Percentiles rank a stretch among this genome's conserved stretches.
phyloP scores from a whole-genome alignment of 2,329 filamentous ascomycete species.

The Curvularia spicifera region DNA sequence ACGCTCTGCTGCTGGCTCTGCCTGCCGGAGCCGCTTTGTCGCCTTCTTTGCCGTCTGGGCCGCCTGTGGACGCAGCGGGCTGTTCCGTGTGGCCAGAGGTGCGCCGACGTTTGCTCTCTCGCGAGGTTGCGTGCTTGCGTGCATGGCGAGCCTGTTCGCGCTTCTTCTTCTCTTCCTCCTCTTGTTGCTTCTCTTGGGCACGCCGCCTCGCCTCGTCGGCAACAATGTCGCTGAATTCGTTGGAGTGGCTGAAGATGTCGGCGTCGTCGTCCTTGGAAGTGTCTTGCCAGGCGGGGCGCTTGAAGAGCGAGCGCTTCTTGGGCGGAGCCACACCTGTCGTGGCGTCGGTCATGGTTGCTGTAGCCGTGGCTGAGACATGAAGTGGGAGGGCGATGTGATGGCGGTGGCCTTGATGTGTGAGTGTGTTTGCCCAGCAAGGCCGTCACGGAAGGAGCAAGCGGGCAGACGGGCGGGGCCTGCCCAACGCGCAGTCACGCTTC shows the following conservation, averaged over 20 bases:
- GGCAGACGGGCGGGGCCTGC: conserved; percentile 8
- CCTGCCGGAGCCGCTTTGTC: conserved; percentile 1
- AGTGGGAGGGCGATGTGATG: not conserved
- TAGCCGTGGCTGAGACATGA: conserved; percentile 22
- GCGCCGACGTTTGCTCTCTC: conserved; percentile 31
- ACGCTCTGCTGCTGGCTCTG: conserved; percentile 27
- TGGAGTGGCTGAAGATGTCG: conserved; percentile 54
- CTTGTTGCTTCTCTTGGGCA: conserved; percentile 31
- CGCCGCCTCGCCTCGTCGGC: conserved; percentile 47
- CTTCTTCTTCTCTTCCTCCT: conserved; percentile 15
- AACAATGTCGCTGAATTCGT: conserved; percentile 48
- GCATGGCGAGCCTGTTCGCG: conserved; percentile 13
- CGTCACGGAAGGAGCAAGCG: not conserved
- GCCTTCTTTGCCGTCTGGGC: conserved; percentile 2
- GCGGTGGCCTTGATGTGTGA: not conserved
- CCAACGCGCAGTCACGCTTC: conserved; percentile 45
- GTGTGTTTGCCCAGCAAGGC: not conserved
- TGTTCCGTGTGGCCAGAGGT: conserved; percentile 29
- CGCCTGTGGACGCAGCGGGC: conserved; percentile 11
- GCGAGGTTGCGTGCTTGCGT: conserved; percentile 17
- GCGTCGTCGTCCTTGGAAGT: conserved; percentile 45
- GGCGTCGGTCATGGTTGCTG: conserved; percentile 34
- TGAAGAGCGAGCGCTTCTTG: conserved; percentile 61
- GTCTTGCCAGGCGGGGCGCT: conserved; percentile 60
- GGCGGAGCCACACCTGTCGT: conserved; percentile 28